Evolutionary conservation across 805 yeast species (phyloP).

Genomic region (Lachancea quebecensis): DNA sequence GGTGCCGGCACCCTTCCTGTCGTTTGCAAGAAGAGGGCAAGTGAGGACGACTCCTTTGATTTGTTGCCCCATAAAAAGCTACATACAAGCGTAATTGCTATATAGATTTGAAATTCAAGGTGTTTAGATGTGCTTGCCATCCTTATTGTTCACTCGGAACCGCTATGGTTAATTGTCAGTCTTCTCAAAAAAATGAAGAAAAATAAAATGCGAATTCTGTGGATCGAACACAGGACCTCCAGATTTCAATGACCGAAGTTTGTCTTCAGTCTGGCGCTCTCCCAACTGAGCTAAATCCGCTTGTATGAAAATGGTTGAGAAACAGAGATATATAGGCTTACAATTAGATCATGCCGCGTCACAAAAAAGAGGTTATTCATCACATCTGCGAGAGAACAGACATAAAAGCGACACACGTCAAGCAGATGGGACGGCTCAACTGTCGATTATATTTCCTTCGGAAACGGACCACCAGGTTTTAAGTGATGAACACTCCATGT

Average conservation of each 20-base stretch:
- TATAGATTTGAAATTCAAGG: too few relatives aligned
- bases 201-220: conserved; percentile 43
- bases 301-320: not conserved
- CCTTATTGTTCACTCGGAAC: too few relatives aligned
- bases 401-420: too few relatives aligned
- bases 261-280: conserved; percentile 39
- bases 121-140: too few relatives aligned
- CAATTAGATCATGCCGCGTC: not conserved
- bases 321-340: not conserved
- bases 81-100: not conserved
- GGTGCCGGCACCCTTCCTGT: not conserved
- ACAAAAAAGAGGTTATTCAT: not conserved
- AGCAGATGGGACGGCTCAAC: too few relatives aligned
- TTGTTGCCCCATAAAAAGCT: not conserved
- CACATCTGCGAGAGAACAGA: too few relatives aligned
- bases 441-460: too few relatives aligned
- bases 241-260: conserved; percentile 33
- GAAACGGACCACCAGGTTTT: too few relatives aligned
- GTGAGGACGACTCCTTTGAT: not conserved
- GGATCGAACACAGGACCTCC: conserved; percentile 75
- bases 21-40: conserved; percentile 1
- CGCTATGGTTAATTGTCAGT: not conserved
- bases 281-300: conserved; percentile 41
- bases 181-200: not conserved
- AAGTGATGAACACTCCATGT: too few relatives aligned